Evolutionary conservation across 2,329 filamentous ascomycete species (phyloP).

Genomic region (Cyphellophora europaea): DNA sequence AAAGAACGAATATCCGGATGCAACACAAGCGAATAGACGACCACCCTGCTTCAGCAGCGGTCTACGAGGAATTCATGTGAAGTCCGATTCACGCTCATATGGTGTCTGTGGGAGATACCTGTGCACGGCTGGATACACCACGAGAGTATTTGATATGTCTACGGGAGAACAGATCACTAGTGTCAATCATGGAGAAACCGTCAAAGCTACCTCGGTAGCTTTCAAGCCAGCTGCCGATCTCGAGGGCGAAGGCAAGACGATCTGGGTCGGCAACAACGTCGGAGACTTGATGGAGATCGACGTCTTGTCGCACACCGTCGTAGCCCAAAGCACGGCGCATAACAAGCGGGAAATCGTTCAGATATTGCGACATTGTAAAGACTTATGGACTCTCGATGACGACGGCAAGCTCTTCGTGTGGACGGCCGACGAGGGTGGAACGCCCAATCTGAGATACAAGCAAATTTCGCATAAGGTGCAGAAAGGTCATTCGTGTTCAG

Average conservation of each 20-base stretch:
- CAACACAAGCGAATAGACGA: conserved; percentile 72
- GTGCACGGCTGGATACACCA: conserved; percentile 78
- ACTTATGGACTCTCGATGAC: conserved; percentile 92
- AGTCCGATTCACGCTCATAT: conserved; percentile 77
- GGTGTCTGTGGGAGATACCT: conserved; percentile 82
- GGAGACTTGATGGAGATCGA: conserved; percentile 89
- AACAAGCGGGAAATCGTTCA: conserved; percentile 69
- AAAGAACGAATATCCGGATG: conserved; percentile 67
- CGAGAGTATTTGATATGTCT: conserved; percentile 75
- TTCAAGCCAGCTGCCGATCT: conserved; percentile 77
- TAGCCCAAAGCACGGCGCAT: conserved; percentile 64
- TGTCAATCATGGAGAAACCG: conserved; percentile 72
- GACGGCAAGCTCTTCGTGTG: conserved; percentile 79
- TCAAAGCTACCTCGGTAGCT: conserved; percentile 68
- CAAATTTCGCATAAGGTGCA: conserved; percentile 72
- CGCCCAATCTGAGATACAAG: conserved; percentile 64
- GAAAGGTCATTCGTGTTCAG: conserved; percentile 76
- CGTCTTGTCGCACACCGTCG: conserved; percentile 61
- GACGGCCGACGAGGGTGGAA: conserved; percentile 64
- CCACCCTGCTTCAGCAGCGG: conserved; percentile 67
- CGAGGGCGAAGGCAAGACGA: conserved; percentile 65
- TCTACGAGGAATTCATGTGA: conserved; percentile 67
- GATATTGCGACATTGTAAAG: conserved; percentile 76
- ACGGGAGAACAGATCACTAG: conserved; percentile 77
- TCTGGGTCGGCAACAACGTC: conserved; percentile 85